Base-by-base conservation (phyloP, 1,139 yeast genomes). In the Casaregolazyma suthepensis region DNA sequence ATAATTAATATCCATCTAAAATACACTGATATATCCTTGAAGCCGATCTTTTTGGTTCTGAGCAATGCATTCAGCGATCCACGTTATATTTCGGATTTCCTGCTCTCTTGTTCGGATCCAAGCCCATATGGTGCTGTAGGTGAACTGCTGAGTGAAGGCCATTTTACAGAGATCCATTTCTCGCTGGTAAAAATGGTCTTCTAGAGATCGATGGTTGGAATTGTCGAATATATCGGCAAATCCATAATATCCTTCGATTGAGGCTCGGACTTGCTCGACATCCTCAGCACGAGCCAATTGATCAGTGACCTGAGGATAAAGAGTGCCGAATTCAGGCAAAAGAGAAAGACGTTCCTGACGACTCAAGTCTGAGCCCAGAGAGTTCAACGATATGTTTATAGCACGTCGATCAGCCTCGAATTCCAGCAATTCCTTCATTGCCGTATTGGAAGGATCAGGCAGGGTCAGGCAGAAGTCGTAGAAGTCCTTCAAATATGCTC, bases 381-480 rank as follows among this genome's bases (percentile, higher is more conserved):
- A 88, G 75, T 94, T 94, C 63, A 93, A 76, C 9, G 96, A 78
- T 63, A 94, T 91, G 71, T 94, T 94, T 61, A 94, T 88, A 38
- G 94, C 83, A 69, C 99, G 80, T 69, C 96, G 85, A 70, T 94
- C 99, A 43, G 96, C 97, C 73, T 94, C 99, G 68, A 93, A 93
- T 59, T 78, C 83, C 60, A 94, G 76, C 59, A 94, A 73, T 48
- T 82, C 75, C 55, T 74, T 72, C 97, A 94, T 87, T 57, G 88
- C 82, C 66, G 88, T 95, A 58, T 78, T 74, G 51, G 95, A 87
- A 10, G 99, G 98, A 20, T 80, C 76, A 15, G 83, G 81, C 58
- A 90, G 77, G 52, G 83, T 79, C 9, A 70, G 67, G 56, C 86
- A 81, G 68, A 89, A 93, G 47, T 77, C 71, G 61, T 81, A 79